These are phyloP conservation scores for Elymus sibiricus DNA, from an alignment of 176 grass and related monocot genomes.

Conservation along the genomic window DNA sequence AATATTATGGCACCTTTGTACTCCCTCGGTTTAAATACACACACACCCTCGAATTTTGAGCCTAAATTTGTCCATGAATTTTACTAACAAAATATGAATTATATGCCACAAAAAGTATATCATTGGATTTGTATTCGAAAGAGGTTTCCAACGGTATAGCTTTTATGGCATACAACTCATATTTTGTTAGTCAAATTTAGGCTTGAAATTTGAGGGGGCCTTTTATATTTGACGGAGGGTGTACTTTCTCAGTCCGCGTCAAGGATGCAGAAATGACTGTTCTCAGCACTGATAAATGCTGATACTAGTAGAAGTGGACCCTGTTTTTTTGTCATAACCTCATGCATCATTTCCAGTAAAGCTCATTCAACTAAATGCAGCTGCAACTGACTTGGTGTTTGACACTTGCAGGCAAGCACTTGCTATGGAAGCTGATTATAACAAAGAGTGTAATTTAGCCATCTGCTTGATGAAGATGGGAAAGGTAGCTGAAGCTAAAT, in stretches of 20 bases:
- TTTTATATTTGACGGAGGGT: no score
- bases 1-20: background rate
- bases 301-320: background rate
- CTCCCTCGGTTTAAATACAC: no score
- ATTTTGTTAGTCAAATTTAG: no score
- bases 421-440: slow-evolving; percentile 57
- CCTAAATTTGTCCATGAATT: no score
- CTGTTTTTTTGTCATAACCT: background rate
- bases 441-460: slow-evolving; percentile 73
- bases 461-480: slow-evolving; percentile 69
- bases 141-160: no score
- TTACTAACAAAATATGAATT: no score
- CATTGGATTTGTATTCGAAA: no score
- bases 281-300: background rate
- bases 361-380: slow-evolving; percentile 1
- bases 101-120: no score
- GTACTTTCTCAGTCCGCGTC: background rate
- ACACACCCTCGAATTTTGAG: no score
- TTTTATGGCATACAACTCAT: no score
- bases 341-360: background rate
- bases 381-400: slow-evolving; percentile 9
- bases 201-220: no score
- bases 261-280: slow-evolving; percentile 7
- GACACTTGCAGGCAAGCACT: slow-evolving; percentile 61
- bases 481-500: slow-evolving; percentile 54